phyloP scores from a whole-genome alignment of 352 stramenopile genomes.

The Globisporangium cystogenes region DNA sequence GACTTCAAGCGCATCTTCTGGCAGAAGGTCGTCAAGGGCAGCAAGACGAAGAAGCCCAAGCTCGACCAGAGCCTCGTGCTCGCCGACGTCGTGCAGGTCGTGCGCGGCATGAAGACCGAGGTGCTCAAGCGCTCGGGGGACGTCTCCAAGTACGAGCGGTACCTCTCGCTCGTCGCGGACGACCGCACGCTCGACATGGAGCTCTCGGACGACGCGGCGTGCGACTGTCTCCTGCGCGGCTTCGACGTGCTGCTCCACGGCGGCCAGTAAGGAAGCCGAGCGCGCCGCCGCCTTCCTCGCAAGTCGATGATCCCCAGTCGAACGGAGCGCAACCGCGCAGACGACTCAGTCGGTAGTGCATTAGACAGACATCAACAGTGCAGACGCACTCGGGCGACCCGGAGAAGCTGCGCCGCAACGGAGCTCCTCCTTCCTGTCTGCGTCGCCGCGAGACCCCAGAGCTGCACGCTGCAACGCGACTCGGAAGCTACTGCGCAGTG shows the following conservation, averaged over 20 bases:
- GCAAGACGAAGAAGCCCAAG: constrained; percentile 52
- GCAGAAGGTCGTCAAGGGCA: constrained; percentile 65
- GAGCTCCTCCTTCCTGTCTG: too few species aligned
- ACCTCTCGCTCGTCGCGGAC: constrained; percentile 64
- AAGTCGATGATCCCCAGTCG: too few species aligned
- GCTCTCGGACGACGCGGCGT: constrained; percentile 40
- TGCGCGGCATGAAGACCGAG: constrained; percentile 73
- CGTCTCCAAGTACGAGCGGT: constrained; percentile 61
- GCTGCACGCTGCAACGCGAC: too few species aligned
- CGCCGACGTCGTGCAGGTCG: constrained; percentile 56
- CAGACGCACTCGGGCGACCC: neutral
- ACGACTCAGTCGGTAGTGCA: too few species aligned
- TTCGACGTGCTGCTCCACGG: constrained; percentile 49
- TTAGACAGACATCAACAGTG: neutral
- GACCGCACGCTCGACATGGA: constrained; percentile 71
- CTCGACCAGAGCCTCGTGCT: constrained; percentile 70
- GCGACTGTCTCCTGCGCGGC: constrained; percentile 48
- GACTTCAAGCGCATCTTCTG: constrained; percentile 78
- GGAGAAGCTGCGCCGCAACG: too few species aligned
- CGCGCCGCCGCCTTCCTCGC: too few species aligned
- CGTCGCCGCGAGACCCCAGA: too few species aligned
- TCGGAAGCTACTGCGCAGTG: too few species aligned
- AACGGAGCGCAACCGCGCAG: too few species aligned
- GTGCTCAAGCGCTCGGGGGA: constrained; percentile 74
- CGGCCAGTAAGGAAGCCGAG: too few species aligned